These are phyloP conservation scores for Brassica balearica DNA, from an alignment of 441 rosid species.

Conservation along the genomic window DNA sequence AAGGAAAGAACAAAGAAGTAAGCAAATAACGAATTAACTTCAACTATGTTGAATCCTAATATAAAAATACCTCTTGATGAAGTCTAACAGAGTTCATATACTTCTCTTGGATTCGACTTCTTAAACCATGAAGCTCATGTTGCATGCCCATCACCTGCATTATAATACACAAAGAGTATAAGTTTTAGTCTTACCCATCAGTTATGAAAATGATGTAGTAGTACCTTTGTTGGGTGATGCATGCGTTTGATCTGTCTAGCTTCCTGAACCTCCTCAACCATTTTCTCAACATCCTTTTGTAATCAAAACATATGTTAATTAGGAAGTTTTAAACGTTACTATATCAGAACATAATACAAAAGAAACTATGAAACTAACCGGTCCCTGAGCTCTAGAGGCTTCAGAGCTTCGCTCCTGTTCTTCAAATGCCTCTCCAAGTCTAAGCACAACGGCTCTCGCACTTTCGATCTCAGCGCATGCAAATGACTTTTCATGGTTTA, in stretches of 20 bases:
- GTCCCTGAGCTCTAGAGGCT: slow-evolving; percentile 64
- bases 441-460: slow-evolving; percentile 92
- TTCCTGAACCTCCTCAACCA: slow-evolving; percentile 87
- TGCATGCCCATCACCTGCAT: slow-evolving; percentile 94
- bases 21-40: neutral
- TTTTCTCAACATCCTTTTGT: slow-evolving; percentile 70
- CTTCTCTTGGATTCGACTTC: slow-evolving; percentile 85
- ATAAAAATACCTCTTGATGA: slow-evolving; percentile 76
- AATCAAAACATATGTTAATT: slow-evolving; percentile 13
- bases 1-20: slow-evolving; percentile 33
- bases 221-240: slow-evolving; percentile 94
- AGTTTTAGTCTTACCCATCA: neutral
- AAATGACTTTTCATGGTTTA: slow-evolving; percentile 72
- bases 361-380: slow-evolving; percentile 34
- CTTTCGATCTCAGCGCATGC: slow-evolving; percentile 75
- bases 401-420: slow-evolving; percentile 78
- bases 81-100: slow-evolving; percentile 73
- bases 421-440: slow-evolving; percentile 90
- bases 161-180: neutral
- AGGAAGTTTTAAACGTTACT: neutral
- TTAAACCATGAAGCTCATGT: slow-evolving; percentile 84
- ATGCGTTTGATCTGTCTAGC: slow-evolving; percentile 82
- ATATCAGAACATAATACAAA: neutral
- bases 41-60: neutral
- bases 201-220: slow-evolving; percentile 16